phyloP scores from a whole-genome alignment of 768 basidiomycete species.

The Xerocomus spinulosus region DNA sequence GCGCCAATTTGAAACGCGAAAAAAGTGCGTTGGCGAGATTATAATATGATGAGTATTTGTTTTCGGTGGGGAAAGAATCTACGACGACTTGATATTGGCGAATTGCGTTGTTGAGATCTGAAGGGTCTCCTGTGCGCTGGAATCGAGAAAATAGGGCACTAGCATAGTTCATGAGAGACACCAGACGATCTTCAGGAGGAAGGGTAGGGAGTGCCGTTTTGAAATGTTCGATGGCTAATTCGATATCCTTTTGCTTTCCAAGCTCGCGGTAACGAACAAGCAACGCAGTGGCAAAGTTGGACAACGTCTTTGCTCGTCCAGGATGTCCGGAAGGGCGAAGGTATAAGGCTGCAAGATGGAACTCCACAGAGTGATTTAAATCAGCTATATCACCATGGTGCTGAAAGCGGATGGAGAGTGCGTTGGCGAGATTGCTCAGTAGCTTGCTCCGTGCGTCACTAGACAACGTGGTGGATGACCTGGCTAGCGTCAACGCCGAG shows the following conservation, averaged over 20 bases:
- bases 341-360: conserved; percentile 23
- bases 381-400: conserved; percentile 24
- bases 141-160: conserved; percentile 28
- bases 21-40: conserved; percentile 31
- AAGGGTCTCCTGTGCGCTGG: conserved; percentile 14
- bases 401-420: conserved; percentile 25
- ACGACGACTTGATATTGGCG: conserved; percentile 20
- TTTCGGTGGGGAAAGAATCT: conserved; percentile 15
- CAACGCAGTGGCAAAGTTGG: conserved; percentile 28
- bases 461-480: conserved; percentile 12
- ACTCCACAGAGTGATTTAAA: conserved; percentile 27
- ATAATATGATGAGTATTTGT: conserved; percentile 19
- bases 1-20: conserved; percentile 24
- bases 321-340: conserved; percentile 26
- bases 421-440: conserved; percentile 27
- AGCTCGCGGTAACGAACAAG: conserved; percentile 25
- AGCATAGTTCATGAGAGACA: conserved; percentile 27
- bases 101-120: conserved; percentile 23
- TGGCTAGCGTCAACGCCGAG: conserved; percentile 23
- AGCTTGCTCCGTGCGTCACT: conserved; percentile 23
- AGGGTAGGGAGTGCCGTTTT: conserved; percentile 18
- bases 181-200: conserved; percentile 16
- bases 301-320: conserved; percentile 20
- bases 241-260: conserved; percentile 22
- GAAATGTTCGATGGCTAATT: conserved; percentile 27